Percentiles rank a stretch among this genome's conserved stretches.
Conservation (phyloP, 352 stramenopile species). For the Globisporangium megalacanthum region DNA sequence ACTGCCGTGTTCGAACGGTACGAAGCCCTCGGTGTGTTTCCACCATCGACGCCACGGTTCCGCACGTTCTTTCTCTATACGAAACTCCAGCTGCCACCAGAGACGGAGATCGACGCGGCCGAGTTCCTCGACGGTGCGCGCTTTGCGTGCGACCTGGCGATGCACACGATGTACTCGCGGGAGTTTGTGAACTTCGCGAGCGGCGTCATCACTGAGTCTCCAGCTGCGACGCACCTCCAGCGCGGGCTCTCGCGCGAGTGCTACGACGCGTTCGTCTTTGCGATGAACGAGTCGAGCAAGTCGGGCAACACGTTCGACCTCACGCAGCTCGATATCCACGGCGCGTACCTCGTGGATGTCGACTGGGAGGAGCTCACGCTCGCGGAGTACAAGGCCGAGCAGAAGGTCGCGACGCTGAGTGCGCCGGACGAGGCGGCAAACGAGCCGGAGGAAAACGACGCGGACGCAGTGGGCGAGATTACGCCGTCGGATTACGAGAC, state of each 20-base stretch:
- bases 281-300: conserved; percentile 48
- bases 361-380: conserved; percentile 44
- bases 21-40: conserved; percentile 6
- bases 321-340: conserved; percentile 45
- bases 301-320: conserved; percentile 40
- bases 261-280: conserved; percentile 48
- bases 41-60: neutral
- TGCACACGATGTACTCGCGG: conserved; percentile 50
- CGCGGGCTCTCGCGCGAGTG: conserved; percentile 29
- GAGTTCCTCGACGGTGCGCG: conserved; percentile 48
- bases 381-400: conserved; percentile 34
- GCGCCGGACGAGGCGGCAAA: no score
- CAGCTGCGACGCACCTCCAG: conserved; percentile 14
- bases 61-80: conserved; percentile 28
- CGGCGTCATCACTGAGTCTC: conserved; percentile 31
- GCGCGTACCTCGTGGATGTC: conserved; percentile 35
- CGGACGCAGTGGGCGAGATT: no score
- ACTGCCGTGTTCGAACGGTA: conserved; percentile 6
- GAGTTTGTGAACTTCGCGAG: conserved; percentile 47
- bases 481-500: conserved; percentile 17
- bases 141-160: conserved; percentile 39
- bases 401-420: conserved; percentile 21
- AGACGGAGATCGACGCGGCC: conserved; percentile 41
- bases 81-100: conserved; percentile 40
- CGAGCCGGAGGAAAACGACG: conserved; percentile 17